A percentile compares a stretch with the other conserved stretches of the same genome.
Conservation (phyloP, 1,284 basidiomycete species). For the Naganishia albida region DNA sequence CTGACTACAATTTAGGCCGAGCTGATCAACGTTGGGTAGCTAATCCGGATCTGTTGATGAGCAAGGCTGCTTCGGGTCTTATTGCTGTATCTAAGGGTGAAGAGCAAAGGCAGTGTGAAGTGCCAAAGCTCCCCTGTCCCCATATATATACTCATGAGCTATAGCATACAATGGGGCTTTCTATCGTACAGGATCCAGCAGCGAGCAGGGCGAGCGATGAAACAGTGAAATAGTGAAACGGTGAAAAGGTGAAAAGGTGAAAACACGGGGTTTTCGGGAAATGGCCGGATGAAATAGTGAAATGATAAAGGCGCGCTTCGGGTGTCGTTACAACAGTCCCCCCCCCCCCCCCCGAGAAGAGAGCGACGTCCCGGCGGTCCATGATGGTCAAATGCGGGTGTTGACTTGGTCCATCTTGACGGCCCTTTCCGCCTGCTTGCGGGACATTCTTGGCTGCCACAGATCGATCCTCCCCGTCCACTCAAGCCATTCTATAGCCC, state of each 20-base stretch:
- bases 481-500: neutral
- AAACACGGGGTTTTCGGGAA: too few relatives aligned
- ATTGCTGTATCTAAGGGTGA: constrained; percentile 3
- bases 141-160: constrained; percentile 5
- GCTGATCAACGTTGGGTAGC: constrained; percentile 8
- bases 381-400: neutral
- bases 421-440: neutral
- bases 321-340: constrained; percentile 4
- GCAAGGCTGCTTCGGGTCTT: constrained; percentile 2
- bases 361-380: constrained; percentile 7
- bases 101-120: constrained; percentile 4
- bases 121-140: neutral
- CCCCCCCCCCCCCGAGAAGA: neutral
- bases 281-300: constrained; percentile 1
- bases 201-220: neutral
- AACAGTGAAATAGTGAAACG: neutral
- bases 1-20: neutral
- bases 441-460: neutral
- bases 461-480: neutral
- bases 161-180: constrained; percentile 7
- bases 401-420: neutral
- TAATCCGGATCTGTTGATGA: constrained; percentile 5
- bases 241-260: neutral
- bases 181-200: constrained; percentile 1
- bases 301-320: neutral